Percentiles rank a stretch among this genome's conserved stretches.
Conservation (phyloP, 306 rosid genomes). For the Fragaria iinumae region DNA sequence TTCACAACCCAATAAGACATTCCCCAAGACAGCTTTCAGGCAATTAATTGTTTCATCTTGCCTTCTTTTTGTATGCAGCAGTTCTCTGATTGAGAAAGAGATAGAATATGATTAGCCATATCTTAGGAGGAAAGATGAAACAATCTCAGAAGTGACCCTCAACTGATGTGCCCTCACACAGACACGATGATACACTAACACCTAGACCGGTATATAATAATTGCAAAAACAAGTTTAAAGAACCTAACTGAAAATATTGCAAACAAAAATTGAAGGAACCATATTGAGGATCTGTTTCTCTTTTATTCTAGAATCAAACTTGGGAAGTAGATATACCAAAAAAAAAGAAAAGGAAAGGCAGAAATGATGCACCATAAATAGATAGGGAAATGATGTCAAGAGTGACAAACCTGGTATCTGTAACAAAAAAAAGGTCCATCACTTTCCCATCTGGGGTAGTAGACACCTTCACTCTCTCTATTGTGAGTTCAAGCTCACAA, state of each 20-base stretch:
- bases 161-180: background rate
- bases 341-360: background rate
- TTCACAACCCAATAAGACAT: slow-evolving; percentile 43
- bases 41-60: slow-evolving; percentile 40
- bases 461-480: slow-evolving; percentile 56
- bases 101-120: background rate
- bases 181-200: background rate
- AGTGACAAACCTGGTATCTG: slow-evolving; percentile 55
- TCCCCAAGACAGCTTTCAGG: slow-evolving; percentile 36
- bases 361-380: slow-evolving; percentile 8
- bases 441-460: slow-evolving; percentile 58
- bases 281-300: background rate
- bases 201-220: background rate
- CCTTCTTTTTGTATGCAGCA: slow-evolving; percentile 44
- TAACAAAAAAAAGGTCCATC: slow-evolving; percentile 60
- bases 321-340: background rate
- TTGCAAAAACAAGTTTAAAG: background rate
- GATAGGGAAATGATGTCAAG: background rate
- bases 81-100: slow-evolving; percentile 34
- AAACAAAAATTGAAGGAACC: background rate
- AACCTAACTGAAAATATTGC: background rate
- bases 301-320: background rate
- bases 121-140: background rate
- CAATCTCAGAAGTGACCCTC: background rate
- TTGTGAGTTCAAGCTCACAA: slow-evolving; percentile 53